Percentiles rank a stretch among this genome's conserved stretches.
These are phyloP conservation scores for Fusarium globosum DNA, from an alignment of 2,329 filamentous ascomycete species.

Conservation along the genomic window DNA sequence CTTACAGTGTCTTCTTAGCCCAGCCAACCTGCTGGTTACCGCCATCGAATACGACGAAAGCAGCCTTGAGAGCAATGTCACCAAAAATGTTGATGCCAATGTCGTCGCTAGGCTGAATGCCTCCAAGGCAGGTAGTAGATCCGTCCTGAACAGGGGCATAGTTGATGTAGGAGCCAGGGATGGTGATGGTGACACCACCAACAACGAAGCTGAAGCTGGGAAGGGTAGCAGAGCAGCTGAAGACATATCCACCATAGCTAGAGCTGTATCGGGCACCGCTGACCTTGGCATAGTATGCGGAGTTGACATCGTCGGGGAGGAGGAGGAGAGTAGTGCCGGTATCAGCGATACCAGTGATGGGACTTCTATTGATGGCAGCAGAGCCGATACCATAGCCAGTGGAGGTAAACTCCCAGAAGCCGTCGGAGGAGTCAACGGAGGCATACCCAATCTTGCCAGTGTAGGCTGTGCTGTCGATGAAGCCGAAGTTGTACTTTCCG, in stretches of 20 bases:
- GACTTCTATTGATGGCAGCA: constrained; percentile 45
- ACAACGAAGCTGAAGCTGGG: constrained; percentile 66
- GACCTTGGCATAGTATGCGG: constrained; percentile 61
- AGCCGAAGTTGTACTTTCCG: constrained; percentile 80
- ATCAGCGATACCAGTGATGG: constrained; percentile 61
- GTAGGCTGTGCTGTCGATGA: constrained; percentile 73
- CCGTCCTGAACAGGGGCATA: constrained; percentile 59
- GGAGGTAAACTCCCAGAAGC: constrained; percentile 71
- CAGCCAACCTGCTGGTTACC: constrained; percentile 39
- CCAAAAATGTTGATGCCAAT: constrained; percentile 68
- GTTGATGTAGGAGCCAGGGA: constrained; percentile 66
- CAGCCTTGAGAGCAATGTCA: constrained; percentile 70
- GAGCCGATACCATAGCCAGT: constrained; percentile 36
- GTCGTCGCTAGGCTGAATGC: constrained; percentile 67
- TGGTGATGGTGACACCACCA: constrained; percentile 66
- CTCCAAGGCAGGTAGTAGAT: constrained; percentile 72
- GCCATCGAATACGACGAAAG: constrained; percentile 67
- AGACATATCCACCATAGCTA: constrained; percentile 56
- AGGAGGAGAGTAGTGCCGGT: constrained; percentile 74
- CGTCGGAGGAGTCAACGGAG: constrained; percentile 67
- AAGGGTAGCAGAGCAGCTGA: constrained; percentile 59
- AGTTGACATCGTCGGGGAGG: constrained; percentile 63
- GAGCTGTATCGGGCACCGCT: constrained; percentile 55
- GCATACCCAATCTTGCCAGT: constrained; percentile 71
- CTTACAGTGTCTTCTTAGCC: constrained; percentile 30